Evolutionary conservation across 1,284 basidiomycete species (phyloP).

Genomic region (Cryptococcus neoformans): DNA sequence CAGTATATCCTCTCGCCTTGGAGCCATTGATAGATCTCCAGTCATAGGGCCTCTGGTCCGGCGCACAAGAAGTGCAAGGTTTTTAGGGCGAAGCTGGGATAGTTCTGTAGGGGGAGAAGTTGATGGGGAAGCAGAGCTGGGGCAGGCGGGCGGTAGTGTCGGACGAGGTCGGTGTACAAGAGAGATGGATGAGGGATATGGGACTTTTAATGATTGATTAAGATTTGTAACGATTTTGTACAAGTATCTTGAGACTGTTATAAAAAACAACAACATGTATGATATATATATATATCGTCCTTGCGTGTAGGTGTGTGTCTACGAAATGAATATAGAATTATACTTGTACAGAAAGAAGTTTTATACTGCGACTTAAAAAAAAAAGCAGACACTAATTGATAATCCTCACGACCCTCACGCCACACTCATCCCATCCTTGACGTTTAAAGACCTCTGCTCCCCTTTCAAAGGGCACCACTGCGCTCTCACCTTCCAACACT

Average conservation of each 20-base stretch:
- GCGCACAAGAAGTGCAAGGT: slow-evolving; percentile 23
- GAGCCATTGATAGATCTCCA: slow-evolving; percentile 11
- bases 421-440: slow-evolving; percentile 5
- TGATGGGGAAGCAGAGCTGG: not conserved
- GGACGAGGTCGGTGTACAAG: slow-evolving; percentile 1
- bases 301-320: no score
- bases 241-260: not conserved
- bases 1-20: slow-evolving; percentile 12
- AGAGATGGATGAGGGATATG: slow-evolving; percentile 12
- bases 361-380: not conserved
- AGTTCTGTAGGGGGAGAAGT: slow-evolving; percentile 2
- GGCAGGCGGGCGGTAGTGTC: not conserved
- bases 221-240: not conserved
- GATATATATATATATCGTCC: not conserved
- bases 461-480: slow-evolving; percentile 37
- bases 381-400: slow-evolving; percentile 7
- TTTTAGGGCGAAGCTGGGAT: slow-evolving; percentile 23
- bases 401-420: slow-evolving; percentile 20
- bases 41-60: slow-evolving; percentile 19
- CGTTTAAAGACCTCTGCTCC: slow-evolving; percentile 35
- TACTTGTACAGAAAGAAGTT: no score
- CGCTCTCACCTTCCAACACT: slow-evolving; percentile 1
- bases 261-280: not conserved
- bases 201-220: slow-evolving; percentile 15
- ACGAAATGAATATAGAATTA: no score